Evolutionary conservation across 495 filamentous ascomycete species (phyloP).

Genomic region (Glutinoglossum americanum): DNA sequence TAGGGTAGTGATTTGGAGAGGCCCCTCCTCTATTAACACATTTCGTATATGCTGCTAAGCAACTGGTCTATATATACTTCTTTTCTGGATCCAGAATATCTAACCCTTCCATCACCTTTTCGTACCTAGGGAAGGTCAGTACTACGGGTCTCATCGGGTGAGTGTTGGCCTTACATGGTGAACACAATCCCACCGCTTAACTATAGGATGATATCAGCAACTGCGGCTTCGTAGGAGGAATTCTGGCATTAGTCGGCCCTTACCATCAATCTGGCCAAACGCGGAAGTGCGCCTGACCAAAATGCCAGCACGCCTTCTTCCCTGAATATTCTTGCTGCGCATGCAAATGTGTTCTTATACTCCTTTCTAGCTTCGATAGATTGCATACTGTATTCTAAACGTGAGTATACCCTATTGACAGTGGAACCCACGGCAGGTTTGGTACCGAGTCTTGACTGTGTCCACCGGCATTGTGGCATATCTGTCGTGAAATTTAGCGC

Average conservation of each 20-base stretch:
- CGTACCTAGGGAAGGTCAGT: constrained; percentile 36
- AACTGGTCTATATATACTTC: constrained; percentile 30
- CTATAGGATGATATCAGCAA: not conserved
- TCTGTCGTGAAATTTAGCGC: constrained; percentile 14
- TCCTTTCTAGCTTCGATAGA: constrained; percentile 64
- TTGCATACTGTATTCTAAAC: constrained; percentile 50
- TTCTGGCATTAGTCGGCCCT: not conserved
- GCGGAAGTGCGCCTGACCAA: constrained; percentile 80
- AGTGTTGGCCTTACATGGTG: constrained; percentile 45
- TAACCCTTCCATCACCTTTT: constrained; percentile 85
- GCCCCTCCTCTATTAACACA: not conserved
- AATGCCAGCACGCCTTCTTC: constrained; percentile 80
- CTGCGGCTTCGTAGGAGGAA: constrained; percentile 12
- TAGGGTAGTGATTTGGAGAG: not conserved
- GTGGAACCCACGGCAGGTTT: not conserved
- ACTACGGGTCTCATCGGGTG: not conserved
- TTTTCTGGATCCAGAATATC: constrained; percentile 64
- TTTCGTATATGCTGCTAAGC: not conserved
- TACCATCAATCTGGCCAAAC: constrained; percentile 54
- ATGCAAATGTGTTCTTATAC: constrained; percentile 79
- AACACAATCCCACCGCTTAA: constrained; percentile 90
- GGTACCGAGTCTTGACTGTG: constrained; percentile 73
- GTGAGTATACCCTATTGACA: not conserved
- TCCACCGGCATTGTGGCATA: constrained; percentile 73
- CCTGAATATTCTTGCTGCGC: constrained; percentile 62